These are phyloP conservation scores for Solanum stenotomum DNA, from an alignment of 257 asterid genomes.

Conservation along the genomic window DNA sequence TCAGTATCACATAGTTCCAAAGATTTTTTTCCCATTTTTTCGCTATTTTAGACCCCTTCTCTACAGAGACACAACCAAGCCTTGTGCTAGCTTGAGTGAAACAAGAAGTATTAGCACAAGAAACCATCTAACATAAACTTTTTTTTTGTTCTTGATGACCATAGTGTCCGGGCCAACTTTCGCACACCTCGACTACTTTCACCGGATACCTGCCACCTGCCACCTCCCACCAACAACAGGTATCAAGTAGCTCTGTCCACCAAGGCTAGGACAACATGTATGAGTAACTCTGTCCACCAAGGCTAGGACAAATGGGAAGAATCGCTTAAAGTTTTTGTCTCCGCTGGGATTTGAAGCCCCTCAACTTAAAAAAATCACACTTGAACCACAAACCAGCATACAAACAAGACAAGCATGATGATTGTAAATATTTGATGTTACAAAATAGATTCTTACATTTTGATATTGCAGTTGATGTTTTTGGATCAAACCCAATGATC, in stretches of 20 bases:
- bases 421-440: not conserved
- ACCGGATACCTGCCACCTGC: no score
- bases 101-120: not conserved
- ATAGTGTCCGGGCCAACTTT: no score
- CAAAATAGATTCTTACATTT: constrained; percentile 27
- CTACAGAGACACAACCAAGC: not conserved
- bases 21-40: not conserved
- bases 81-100: not conserved
- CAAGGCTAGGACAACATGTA: no score
- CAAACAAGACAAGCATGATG: not conserved
- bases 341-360: not conserved
- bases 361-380: not conserved
- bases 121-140: not conserved
- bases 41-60: not conserved
- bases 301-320: no score
- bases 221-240: no score
- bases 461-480: constrained; percentile 52
- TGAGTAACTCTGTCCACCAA: no score
- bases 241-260: no score
- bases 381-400: not conserved
- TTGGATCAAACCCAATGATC: constrained; percentile 49
- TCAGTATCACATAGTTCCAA: not conserved
- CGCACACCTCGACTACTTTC: no score
- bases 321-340: no score
- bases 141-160: no score